These are phyloP conservation scores for Cucurbita maxima DNA, from an alignment of 306 rosid genomes.

Conservation along the genomic window DNA sequence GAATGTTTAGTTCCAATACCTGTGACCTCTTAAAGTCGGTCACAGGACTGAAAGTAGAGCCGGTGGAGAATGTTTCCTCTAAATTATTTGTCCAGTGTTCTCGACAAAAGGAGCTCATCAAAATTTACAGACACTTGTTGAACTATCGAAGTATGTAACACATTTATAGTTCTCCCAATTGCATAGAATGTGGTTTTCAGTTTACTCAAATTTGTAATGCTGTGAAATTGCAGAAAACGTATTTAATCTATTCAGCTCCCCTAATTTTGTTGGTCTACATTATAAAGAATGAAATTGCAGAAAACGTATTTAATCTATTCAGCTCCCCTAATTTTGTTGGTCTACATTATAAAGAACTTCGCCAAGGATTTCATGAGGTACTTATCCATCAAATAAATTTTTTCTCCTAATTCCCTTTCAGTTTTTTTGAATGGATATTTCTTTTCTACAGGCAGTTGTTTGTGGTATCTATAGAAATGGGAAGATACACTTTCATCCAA, in stretches of 20 bases:
- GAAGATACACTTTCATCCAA: conserved; percentile 76
- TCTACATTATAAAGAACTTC: conserved; percentile 44
- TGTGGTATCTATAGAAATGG: conserved; percentile 82
- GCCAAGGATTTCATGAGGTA: conserved; percentile 61
- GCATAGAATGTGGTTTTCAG: not conserved
- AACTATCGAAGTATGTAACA: conserved; percentile 57
- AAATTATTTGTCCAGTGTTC: conserved; percentile 96
- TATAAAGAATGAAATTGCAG: conserved; percentile 82
- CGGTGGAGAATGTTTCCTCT: conserved; percentile 87
- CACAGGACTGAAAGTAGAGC: conserved; percentile 69
- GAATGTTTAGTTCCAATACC: conserved; percentile 73
- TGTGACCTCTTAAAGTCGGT: conserved; percentile 79
- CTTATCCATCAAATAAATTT: not conserved
- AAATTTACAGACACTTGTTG: conserved; percentile 93
- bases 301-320: conserved; percentile 74
- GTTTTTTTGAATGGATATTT: conserved; percentile 10
- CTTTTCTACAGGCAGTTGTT: conserved; percentile 58
- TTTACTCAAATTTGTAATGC: conserved; percentile 4
- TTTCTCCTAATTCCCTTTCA: not conserved
- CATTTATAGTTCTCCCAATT: not conserved
- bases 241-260: conserved; percentile 58
- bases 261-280: conserved; percentile 48
- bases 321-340: conserved; percentile 57
- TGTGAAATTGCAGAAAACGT: conserved; percentile 63
- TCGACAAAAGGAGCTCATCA: conserved; percentile 90